Base-by-base conservation (phyloP, 768 basidiomycete genomes). In the Sporobolomyces phaffii region DNA sequence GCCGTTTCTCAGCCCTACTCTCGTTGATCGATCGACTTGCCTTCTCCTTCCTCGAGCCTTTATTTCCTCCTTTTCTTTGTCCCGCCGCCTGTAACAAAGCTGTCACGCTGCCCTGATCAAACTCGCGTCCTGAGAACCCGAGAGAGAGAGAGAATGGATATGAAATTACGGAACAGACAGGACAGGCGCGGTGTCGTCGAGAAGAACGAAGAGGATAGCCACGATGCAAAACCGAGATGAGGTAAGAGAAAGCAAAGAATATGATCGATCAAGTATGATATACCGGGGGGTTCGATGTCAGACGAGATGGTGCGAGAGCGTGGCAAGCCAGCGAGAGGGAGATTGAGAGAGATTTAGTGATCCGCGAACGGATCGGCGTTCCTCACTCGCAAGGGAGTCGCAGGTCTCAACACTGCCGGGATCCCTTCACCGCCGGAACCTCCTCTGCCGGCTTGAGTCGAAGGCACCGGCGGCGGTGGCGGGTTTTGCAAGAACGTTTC, bases 291-390 rank as follows among this genome's bases (percentile, higher is more conserved):
- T 11, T 18, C 28, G 8, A 29, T 24, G 29, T 31, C 29, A 31
- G 29, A 51, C 28, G n/a, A 48, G 10, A 26, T n/a, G 8, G 53
- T 10, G 15, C 10, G 5, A 20, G 10, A 56, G 7, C 8, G 22
- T n/a, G n/a, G n/a, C n/a, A 36, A 59, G 33, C 11, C 31, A 33
- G 29, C 33, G 17, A 28, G 28, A 29, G 45, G 28, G 45, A 41
- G 36, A 18, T 44, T 24, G 15, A 44, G 24, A 49, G 48, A 38
- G 33, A 13, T 31, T 28, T 43, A 61, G 45, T 33, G 60, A 40
- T 62, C 65, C 5, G 18, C 43, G 48, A 68, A 62, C 26, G 61
- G 66, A 28, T 68, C 66, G 0, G 66, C 61, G 56, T 68, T 68
- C 33, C 49, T 51, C 2, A 68, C 61, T 22, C 36, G 26, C 26